phyloP scores from a whole-genome alignment of 768 basidiomycete species.

The Rhizopogon vesiculosus region DNA sequence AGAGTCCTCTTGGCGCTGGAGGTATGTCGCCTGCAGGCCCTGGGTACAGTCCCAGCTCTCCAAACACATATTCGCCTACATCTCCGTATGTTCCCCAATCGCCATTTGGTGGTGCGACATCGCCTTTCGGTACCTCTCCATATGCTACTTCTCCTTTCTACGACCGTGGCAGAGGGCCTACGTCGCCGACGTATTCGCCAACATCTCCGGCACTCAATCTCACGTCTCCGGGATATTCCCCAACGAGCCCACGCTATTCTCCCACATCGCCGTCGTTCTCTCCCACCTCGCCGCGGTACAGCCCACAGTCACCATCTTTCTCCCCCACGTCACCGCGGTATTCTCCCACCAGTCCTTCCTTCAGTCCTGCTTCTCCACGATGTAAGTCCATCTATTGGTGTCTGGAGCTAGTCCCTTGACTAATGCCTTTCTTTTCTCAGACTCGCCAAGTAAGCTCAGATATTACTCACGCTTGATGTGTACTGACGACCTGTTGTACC shows the following conservation, averaged over 20 bases:
- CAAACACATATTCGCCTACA: slow-evolving; percentile 83
- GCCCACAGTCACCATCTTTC: slow-evolving; percentile 87
- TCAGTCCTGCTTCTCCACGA: slow-evolving; percentile 90
- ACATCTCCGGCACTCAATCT: slow-evolving; percentile 80
- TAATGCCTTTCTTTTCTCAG: slow-evolving; percentile 29
- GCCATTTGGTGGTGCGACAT: slow-evolving; percentile 77
- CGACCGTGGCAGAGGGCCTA: slow-evolving; percentile 55
- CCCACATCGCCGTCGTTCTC: slow-evolving; percentile 84
- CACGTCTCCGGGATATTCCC: slow-evolving; percentile 69
- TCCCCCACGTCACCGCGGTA: slow-evolving; percentile 87
- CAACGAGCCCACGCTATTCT: slow-evolving; percentile 79
- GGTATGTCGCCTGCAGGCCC: slow-evolving; percentile 87
- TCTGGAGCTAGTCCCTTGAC: not conserved
- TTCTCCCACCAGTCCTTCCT: slow-evolving; percentile 87
- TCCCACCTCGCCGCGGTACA: slow-evolving; percentile 79
- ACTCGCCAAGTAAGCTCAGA: slow-evolving; percentile 71
- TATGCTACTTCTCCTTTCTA: slow-evolving; percentile 87
- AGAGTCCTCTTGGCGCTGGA: slow-evolving; percentile 79
- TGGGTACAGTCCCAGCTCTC: slow-evolving; percentile 89
- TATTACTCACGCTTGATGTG: not conserved
- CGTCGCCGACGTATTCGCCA: slow-evolving; percentile 85
- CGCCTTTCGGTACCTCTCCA: slow-evolving; percentile 76
- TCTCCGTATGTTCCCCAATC: slow-evolving; percentile 88
- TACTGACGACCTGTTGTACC: slow-evolving; percentile 18
- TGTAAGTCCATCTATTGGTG: slow-evolving; percentile 44